Conservation (phyloP, 352 stramenopile genomes). For the Phytophthora hybrid region DNA sequence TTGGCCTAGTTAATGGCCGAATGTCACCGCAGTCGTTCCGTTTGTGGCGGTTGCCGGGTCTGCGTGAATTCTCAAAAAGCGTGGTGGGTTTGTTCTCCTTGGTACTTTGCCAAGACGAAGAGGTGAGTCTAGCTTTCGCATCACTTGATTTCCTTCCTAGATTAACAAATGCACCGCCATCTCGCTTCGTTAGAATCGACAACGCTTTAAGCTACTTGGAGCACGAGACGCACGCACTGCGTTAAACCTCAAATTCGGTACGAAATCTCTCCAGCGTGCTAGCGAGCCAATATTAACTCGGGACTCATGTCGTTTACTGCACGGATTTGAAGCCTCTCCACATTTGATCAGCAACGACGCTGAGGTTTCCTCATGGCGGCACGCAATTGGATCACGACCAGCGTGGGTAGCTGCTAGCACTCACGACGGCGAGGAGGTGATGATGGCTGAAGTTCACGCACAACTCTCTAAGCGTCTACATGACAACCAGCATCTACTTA, state of each 20-base stretch:
- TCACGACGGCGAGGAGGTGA: constrained; percentile 68
- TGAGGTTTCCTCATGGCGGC: constrained; percentile 10
- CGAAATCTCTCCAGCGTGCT: constrained; percentile 4
- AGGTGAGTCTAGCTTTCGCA: constrained; percentile 35
- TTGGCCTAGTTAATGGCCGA: constrained; percentile 73
- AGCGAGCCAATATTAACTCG: background rate
- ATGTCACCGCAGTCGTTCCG: constrained; percentile 62
- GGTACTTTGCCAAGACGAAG: constrained; percentile 70
- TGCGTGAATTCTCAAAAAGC: constrained; percentile 32
- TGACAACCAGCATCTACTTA: constrained; percentile 36
- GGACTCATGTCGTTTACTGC: constrained; percentile 4
- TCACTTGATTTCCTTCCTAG: background rate
- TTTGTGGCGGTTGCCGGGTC: constrained; percentile 59
- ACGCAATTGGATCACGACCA: constrained; percentile 36
- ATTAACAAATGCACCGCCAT: background rate
- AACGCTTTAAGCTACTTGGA: constrained; percentile 60
- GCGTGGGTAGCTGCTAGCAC: constrained; percentile 73
- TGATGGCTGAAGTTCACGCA: constrained; percentile 54
- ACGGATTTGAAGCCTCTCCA: constrained; percentile 18
- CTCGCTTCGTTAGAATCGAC: constrained; percentile 45
- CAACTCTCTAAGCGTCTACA: constrained; percentile 25
- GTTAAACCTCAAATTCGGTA: constrained; percentile 83
- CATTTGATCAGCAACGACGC: constrained; percentile 11
- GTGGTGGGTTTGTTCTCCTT: constrained; percentile 56
- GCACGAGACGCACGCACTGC: constrained; percentile 36